Evolutionary conservation across 768 basidiomycete genomes (phyloP).

Genomic region (Boletus rufocinnamomeus): DNA sequence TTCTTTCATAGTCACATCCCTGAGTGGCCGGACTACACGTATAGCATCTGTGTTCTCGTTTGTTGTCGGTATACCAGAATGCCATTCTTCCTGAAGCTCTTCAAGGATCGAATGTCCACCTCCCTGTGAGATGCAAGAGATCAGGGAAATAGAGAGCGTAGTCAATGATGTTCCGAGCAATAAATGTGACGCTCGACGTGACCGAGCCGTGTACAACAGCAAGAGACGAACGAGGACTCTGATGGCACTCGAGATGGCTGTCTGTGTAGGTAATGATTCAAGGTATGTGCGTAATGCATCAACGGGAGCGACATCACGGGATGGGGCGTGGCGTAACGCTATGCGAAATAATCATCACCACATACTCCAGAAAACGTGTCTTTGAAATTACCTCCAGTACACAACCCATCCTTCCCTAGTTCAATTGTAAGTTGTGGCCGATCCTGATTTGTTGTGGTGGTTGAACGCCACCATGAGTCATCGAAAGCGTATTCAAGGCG

Average conservation of each 20-base stretch:
- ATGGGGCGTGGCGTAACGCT: conserved; percentile 28
- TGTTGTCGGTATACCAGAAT: conserved; percentile 24
- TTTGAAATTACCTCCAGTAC: conserved; percentile 28
- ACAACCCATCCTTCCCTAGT: conserved; percentile 53
- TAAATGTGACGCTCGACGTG: conserved; percentile 67
- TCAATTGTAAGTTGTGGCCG: conserved; percentile 44
- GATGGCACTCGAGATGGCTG: conserved; percentile 62
- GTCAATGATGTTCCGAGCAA: conserved; percentile 81
- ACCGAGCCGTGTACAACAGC: conserved; percentile 63
- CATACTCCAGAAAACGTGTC: neutral
- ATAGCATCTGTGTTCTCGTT: conserved; percentile 30
- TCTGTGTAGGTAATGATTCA: conserved; percentile 69
- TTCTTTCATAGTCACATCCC: conserved; percentile 78
- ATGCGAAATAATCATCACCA: conserved; percentile 4
- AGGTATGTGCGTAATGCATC: conserved; percentile 53
- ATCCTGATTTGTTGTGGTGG: conserved; percentile 38
- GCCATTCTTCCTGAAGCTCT: conserved; percentile 75
- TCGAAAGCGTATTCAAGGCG: conserved; percentile 78
- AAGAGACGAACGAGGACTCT: conserved; percentile 65
- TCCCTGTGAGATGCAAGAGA: conserved; percentile 75
- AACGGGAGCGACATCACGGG: conserved; percentile 19
- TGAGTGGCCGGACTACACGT: conserved; percentile 64
- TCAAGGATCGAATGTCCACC: conserved; percentile 70
- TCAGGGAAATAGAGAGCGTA: conserved; percentile 69
- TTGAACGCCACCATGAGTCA: conserved; percentile 59